Evolutionary conservation across 2,329 filamentous ascomycete genomes (phyloP).

Genomic region (Penicillium sclerotiorum): DNA sequence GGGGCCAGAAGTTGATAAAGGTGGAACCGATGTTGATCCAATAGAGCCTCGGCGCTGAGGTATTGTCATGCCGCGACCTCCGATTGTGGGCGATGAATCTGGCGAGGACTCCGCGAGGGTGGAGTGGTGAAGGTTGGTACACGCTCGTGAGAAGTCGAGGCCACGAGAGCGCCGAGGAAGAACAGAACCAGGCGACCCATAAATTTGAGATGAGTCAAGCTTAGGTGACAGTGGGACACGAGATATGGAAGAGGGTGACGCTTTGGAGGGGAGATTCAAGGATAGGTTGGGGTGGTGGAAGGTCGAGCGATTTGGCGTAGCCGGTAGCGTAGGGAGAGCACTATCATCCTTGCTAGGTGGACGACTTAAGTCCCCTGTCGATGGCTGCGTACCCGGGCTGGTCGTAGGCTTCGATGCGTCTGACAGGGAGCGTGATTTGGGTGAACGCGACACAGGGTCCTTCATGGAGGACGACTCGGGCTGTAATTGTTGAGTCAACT

Average conservation of each 20-base stretch:
- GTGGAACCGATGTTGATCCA: conserved; percentile 58
- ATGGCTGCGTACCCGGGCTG: conserved; percentile 57
- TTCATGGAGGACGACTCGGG: conserved; percentile 20
- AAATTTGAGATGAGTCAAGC: conserved; percentile 79
- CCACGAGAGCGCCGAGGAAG: conserved; percentile 86
- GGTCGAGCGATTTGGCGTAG: conserved; percentile 71
- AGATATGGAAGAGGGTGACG: conserved; percentile 55
- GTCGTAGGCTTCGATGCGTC: conserved; percentile 63
- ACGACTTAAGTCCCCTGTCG: conserved; percentile 55
- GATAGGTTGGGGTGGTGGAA: conserved; percentile 67
- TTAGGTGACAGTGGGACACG: conserved; percentile 78
- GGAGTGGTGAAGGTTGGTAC: conserved; percentile 92
- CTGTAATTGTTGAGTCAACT: conserved; percentile 41
- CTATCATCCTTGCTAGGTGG: conserved; percentile 69
- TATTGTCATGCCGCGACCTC: conserved; percentile 66
- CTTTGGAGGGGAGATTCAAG: conserved; percentile 66
- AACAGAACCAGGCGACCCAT: conserved; percentile 84
- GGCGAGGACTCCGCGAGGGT: conserved; percentile 88
- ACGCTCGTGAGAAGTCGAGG: conserved; percentile 89
- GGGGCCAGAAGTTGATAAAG: conserved; percentile 71
- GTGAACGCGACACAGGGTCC: conserved; percentile 30
- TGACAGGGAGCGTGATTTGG: conserved; percentile 66
- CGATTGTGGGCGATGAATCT: conserved; percentile 85
- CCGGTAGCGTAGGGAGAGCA: conserved; percentile 57
- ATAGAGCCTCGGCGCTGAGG: conserved; percentile 63